These are phyloP conservation scores for Pichia sorboxylosa DNA, from an alignment of 1,139 yeast species.

Conservation along the genomic window DNA sequence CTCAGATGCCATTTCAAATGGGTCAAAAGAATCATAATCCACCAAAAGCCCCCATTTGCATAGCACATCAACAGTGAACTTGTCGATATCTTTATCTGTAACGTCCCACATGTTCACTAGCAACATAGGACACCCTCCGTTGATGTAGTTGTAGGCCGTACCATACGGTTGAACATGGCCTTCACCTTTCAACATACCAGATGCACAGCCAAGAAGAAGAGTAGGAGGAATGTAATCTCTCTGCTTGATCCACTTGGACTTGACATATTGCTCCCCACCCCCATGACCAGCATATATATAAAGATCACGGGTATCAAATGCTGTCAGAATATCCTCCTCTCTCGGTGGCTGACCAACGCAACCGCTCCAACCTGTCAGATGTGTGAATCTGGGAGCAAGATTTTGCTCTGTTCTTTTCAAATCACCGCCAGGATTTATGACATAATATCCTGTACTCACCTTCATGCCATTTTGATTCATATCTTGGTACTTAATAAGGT, in stretches of 20 bases:
- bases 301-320: slow-evolving; percentile 34
- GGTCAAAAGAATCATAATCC: slow-evolving; percentile 14
- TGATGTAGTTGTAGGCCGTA: slow-evolving; percentile 60
- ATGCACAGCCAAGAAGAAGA: slow-evolving; percentile 82
- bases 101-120: slow-evolving; percentile 93
- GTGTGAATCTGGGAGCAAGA: slow-evolving; percentile 37
- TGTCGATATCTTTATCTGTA: slow-evolving; percentile 89
- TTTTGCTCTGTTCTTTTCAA: slow-evolving; percentile 53
- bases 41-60: slow-evolving; percentile 48
- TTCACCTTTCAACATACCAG: slow-evolving; percentile 53
- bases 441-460: slow-evolving; percentile 34
- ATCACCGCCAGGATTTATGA: slow-evolving; percentile 79
- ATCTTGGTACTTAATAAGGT: slow-evolving; percentile 24
- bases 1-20: slow-evolving; percentile 9
- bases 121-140: slow-evolving; percentile 74
- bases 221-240: slow-evolving; percentile 48
- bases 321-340: slow-evolving; percentile 35
- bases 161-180: slow-evolving; percentile 69
- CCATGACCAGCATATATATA: slow-evolving; percentile 90
- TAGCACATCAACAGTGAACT: slow-evolving; percentile 51
- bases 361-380: slow-evolving; percentile 41
- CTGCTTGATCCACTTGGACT: slow-evolving; percentile 36
- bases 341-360: slow-evolving; percentile 43
- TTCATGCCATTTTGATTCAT: slow-evolving; percentile 17
- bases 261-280: slow-evolving; percentile 78